phyloP scores from a whole-genome alignment of 2,329 filamentous ascomycete species.

The Aureobasidium vineae region DNA sequence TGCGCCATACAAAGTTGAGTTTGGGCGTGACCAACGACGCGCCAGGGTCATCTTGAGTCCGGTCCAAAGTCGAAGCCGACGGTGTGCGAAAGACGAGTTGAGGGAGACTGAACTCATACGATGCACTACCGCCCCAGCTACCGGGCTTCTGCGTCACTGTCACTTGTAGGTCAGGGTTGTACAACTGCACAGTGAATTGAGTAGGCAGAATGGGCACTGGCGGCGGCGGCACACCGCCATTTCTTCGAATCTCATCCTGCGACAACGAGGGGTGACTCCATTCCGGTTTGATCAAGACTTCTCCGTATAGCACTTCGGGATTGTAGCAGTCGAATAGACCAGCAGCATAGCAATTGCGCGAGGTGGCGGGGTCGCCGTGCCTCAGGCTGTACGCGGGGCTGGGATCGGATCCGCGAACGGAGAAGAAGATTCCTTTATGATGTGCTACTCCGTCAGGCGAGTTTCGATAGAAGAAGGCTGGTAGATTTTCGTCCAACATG shows the following conservation, averaged over 20 bases:
- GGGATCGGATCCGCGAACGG: conserved; percentile 77
- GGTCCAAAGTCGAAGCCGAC: conserved; percentile 74
- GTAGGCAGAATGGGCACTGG: conserved; percentile 73
- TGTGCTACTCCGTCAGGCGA: conserved; percentile 52
- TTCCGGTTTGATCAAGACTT: conserved; percentile 78
- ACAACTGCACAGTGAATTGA: conserved; percentile 80
- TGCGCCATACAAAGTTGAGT: conserved; percentile 83
- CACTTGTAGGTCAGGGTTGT: conserved; percentile 88
- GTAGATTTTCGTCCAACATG: conserved; percentile 96
- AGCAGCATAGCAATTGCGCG: conserved; percentile 80
- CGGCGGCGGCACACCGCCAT: conserved; percentile 63
- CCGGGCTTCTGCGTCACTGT: conserved; percentile 67
- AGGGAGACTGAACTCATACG: conserved; percentile 92
- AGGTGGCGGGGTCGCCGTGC: conserved; percentile 67
- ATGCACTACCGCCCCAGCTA: conserved; percentile 74
- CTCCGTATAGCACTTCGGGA: conserved; percentile 78
- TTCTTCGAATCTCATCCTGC: conserved; percentile 70
- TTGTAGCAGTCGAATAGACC: conserved; percentile 81
- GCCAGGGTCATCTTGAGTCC: conserved; percentile 62
- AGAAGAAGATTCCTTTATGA: conserved; percentile 55
- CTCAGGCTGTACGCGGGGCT: conserved; percentile 76
- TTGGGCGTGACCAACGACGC: conserved; percentile 60
- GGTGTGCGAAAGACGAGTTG: conserved; percentile 79
- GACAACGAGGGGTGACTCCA: conserved; percentile 83
- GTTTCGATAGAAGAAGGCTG: conserved; percentile 62